A percentile compares a stretch with the other conserved stretches of the same genome.
Conservation (phyloP, 441 rosid genomes). For the Gossypium davidsonii region DNA sequence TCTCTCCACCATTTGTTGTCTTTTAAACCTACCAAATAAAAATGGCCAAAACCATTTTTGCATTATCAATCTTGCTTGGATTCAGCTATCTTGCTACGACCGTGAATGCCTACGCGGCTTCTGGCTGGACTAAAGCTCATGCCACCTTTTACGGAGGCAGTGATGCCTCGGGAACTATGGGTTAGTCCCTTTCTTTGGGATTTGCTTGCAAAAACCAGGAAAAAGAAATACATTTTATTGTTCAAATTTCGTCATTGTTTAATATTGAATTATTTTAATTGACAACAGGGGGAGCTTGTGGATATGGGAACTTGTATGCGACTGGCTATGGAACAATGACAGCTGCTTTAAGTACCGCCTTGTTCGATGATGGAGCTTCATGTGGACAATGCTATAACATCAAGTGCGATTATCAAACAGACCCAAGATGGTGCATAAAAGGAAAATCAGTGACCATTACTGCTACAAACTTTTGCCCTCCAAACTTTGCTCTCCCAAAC, state of each 20-base stretch:
- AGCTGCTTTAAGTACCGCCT: slow-evolving; percentile 66
- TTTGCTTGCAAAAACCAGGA: not conserved
- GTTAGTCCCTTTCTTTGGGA: slow-evolving; percentile 26
- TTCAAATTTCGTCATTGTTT: not conserved
- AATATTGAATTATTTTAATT: not conserved
- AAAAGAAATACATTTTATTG: not conserved
- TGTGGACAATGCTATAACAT: slow-evolving; percentile 64
- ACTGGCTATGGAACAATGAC: slow-evolving; percentile 63
- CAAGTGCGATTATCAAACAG: slow-evolving; percentile 49
- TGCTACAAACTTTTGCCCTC: slow-evolving; percentile 77
- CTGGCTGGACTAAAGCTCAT: slow-evolving; percentile 67
- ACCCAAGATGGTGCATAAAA: slow-evolving; percentile 53
- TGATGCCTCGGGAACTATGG: slow-evolving; percentile 98
- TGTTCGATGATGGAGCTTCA: slow-evolving; percentile 61
- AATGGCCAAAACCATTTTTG: slow-evolving; percentile 40
- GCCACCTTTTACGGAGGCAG: slow-evolving; percentile 95
- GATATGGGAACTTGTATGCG: slow-evolving; percentile 55
- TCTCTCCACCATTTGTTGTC: not conserved
- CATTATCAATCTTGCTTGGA: slow-evolving; percentile 30
- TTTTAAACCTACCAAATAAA: not conserved
- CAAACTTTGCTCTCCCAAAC: slow-evolving; percentile 49
- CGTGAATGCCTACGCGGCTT: slow-evolving; percentile 36
- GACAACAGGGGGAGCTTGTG: slow-evolving; percentile 65
- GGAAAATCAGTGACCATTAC: slow-evolving; percentile 53
- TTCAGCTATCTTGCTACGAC: slow-evolving; percentile 25